phyloP scores from a whole-genome alignment of 176 grass and related monocot species.

The Lolium multiflorum region DNA sequence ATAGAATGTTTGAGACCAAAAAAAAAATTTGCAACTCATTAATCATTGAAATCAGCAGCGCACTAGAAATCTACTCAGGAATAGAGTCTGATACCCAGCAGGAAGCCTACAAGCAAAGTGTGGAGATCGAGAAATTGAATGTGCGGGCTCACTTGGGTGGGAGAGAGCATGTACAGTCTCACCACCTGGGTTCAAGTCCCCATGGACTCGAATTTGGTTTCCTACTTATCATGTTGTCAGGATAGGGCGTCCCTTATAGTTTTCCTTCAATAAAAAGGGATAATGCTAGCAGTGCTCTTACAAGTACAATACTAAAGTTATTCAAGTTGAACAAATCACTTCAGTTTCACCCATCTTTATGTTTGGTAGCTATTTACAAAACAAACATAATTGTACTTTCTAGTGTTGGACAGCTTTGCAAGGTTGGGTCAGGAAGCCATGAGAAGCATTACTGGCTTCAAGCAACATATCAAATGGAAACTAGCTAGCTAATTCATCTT shows the following conservation, averaged over 20 bases:
- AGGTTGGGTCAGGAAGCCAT: neutral
- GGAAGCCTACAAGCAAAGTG: conserved; percentile 1
- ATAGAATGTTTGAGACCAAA: neutral
- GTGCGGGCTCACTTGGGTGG: too few species aligned
- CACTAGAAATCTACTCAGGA: neutral
- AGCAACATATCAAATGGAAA: neutral
- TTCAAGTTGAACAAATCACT: conserved; percentile 19
- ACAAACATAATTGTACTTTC: conserved; percentile 7
- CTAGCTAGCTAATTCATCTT: neutral
- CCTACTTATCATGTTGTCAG: neutral
- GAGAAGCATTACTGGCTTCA: neutral
- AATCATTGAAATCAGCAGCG: neutral
- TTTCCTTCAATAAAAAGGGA: neutral
- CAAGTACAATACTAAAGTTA: neutral
- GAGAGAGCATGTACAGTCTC: conserved; percentile 2
- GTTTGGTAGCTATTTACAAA: conserved; percentile 5
- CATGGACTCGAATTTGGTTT: neutral
- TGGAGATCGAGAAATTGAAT: too few species aligned
- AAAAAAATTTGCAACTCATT: neutral
- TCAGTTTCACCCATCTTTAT: conserved; percentile 2
- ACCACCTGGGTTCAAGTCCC: neutral
- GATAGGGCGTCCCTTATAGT: neutral
- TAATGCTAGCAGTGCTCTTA: neutral
- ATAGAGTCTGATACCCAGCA: conserved; percentile 10
- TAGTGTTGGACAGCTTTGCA: neutral